Conservation (phyloP, 83 land plant genomes). For the Picea mariana region DNA sequence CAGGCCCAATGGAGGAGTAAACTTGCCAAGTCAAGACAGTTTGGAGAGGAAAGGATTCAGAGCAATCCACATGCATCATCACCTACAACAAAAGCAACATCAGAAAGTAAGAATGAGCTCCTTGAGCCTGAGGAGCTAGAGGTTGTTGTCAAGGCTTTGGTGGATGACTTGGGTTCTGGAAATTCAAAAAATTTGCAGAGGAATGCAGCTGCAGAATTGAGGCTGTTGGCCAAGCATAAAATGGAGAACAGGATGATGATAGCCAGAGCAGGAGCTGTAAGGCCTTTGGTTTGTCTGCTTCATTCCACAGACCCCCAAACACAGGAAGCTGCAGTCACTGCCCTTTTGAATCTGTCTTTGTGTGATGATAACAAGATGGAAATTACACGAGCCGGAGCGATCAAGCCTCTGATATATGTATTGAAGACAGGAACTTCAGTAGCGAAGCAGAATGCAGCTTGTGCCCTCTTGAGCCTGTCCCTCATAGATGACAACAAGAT, state of each 20-base stretch:
- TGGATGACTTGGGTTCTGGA: conserved; percentile 39
- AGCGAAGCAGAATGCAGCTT: conserved; percentile 81
- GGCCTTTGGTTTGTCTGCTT: conserved; percentile 50
- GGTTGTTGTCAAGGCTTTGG: conserved; percentile 47
- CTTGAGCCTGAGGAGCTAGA: conserved; percentile 37
- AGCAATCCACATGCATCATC: conserved; percentile 3
- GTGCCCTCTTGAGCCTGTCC: conserved; percentile 61
- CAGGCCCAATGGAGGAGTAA: background rate
- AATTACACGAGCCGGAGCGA: conserved; percentile 59
- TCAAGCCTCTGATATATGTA: conserved; percentile 56
- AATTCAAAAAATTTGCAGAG: conserved; percentile 36
- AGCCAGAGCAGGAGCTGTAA: conserved; percentile 52
- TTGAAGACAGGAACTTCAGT: conserved; percentile 61
- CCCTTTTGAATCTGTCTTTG: conserved; percentile 74
- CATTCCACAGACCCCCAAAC: conserved; percentile 46
- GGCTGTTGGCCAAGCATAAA: conserved; percentile 74
- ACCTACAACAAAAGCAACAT: background rate
- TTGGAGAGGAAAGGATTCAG: background rate
- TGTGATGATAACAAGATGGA: conserved; percentile 41
- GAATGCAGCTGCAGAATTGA: conserved; percentile 67
- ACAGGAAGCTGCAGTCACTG: conserved; percentile 75
- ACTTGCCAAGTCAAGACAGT: conserved; percentile 1
- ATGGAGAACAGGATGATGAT: conserved; percentile 59
- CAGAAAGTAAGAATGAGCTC: conserved; percentile 1
- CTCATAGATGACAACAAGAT: conserved; percentile 46